Conservation (phyloP, 306 rosid genomes). For the Ochetophila trinervis region DNA sequence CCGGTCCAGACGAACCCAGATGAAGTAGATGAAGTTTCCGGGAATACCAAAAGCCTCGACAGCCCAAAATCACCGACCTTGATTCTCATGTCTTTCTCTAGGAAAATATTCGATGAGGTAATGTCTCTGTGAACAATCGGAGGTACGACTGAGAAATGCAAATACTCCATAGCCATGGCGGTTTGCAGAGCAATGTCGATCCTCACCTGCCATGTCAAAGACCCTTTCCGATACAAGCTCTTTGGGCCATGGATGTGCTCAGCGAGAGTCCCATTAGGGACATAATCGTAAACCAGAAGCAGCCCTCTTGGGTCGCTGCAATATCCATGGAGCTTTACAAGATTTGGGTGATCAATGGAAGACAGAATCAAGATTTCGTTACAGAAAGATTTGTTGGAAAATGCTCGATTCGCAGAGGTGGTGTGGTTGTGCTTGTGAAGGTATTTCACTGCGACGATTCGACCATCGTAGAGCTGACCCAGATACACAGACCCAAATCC, state of each 20-base stretch:
- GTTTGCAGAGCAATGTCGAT: conserved; percentile 76
- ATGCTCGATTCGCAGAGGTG: conserved; percentile 41
- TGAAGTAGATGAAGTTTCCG: conserved; percentile 41
- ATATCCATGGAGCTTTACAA: conserved; percentile 89
- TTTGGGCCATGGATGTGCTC: conserved; percentile 74
- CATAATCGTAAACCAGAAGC: conserved; percentile 72
- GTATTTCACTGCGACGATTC: conserved; percentile 75
- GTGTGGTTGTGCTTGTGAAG: conserved; percentile 61
- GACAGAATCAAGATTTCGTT: conserved; percentile 91
- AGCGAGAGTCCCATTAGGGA: conserved; percentile 85
- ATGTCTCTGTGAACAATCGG: conserved; percentile 91
- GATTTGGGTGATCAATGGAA: conserved; percentile 74
- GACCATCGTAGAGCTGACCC: conserved; percentile 64
- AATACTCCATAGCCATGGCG: conserved; percentile 88
- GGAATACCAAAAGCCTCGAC: conserved; percentile 61
- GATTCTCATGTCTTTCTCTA: conserved; percentile 83
- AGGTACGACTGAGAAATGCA: conserved; percentile 73
- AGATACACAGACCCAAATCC: conserved; percentile 90
- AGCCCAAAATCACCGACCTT: conserved; percentile 96
- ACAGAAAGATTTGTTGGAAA: conserved; percentile 77
- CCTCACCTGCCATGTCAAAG: conserved; percentile 68
- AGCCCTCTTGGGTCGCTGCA: conserved; percentile 91
- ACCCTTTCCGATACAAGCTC: conserved; percentile 32
- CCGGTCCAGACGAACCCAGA: conserved; percentile 88
- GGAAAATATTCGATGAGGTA: conserved; percentile 73